Conservation (phyloP, 208 protist species). For the Leishmania mexicana region DNA sequence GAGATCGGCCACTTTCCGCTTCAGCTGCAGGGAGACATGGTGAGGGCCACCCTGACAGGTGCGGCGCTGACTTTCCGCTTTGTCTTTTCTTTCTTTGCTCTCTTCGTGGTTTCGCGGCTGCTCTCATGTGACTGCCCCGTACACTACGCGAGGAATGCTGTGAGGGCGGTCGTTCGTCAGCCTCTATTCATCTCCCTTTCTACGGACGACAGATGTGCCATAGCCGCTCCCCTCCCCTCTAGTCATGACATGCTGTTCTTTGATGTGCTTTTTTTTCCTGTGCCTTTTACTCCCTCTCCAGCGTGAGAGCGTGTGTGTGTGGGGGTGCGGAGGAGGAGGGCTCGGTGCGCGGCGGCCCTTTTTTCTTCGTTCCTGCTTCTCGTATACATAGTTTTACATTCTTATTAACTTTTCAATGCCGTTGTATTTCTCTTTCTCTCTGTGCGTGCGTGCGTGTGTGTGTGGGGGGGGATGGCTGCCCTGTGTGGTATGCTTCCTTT, state of each 20-base stretch:
- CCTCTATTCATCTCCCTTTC: not conserved
- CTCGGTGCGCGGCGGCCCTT: not conserved
- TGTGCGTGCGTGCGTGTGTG: not conserved
- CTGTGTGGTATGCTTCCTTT: not conserved
- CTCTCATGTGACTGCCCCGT: not conserved
- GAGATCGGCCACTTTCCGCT: constrained; percentile 1
- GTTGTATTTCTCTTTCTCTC: not conserved
- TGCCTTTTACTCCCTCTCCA: not conserved
- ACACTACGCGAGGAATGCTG: not conserved
- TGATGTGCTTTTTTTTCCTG: not conserved
- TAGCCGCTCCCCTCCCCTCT: not conserved
- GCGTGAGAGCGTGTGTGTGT: too few species aligned
- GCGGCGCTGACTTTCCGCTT: not conserved
- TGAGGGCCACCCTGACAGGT: not conserved
- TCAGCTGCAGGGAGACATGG: not conserved
- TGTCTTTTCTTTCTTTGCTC: not conserved
- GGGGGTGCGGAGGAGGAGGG: too few species aligned
- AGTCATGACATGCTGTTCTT: not conserved
- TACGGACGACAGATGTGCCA: too few species aligned
- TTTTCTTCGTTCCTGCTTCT: not conserved
- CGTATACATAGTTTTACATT: not conserved
- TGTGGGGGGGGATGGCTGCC: not conserved
- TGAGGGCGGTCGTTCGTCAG: not conserved
- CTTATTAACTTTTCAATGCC: not conserved
- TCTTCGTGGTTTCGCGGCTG: not conserved